A percentile compares a stretch with the other conserved stretches of the same genome.
Conservation (phyloP, 1,284 basidiomycete species). For the Leccinum subspadiceum region DNA sequence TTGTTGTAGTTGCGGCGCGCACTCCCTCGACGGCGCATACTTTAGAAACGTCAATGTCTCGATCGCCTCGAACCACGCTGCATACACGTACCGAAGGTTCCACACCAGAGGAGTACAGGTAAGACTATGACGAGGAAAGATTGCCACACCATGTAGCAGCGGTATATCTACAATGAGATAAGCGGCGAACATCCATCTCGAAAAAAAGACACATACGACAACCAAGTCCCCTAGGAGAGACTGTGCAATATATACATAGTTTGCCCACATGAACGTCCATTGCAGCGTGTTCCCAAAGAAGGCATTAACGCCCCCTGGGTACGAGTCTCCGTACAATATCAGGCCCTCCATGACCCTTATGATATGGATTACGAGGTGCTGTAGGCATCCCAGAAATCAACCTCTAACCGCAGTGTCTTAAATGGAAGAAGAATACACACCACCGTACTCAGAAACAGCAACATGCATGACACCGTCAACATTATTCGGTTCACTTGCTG, state of each 20-base stretch:
- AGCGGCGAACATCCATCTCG: not conserved
- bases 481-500: constrained; percentile 12
- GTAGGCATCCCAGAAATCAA: not conserved
- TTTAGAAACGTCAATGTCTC: not conserved
- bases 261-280: constrained; percentile 1
- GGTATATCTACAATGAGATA: not conserved
- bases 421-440: constrained; percentile 5
- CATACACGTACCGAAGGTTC: not conserved
- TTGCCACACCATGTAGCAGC: not conserved
- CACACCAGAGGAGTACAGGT: not conserved
- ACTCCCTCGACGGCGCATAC: not conserved
- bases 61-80: not conserved
- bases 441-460: constrained; percentile 19
- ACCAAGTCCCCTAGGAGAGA: not conserved
- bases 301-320: not conserved
- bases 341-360: not conserved
- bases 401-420: not conserved
- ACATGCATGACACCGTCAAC: constrained; percentile 12
- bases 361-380: constrained; percentile 1
- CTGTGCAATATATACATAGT: not conserved
- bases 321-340: not conserved
- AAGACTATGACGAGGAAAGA: not conserved
- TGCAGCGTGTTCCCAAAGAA: not conserved
- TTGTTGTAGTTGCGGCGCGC: not conserved
- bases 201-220: not conserved